Evolutionary conservation across 2,329 filamentous ascomycete genomes (phyloP), one percentile per base, ranked within the genome.

Genomic region (Xylariales sp.): DNA sequence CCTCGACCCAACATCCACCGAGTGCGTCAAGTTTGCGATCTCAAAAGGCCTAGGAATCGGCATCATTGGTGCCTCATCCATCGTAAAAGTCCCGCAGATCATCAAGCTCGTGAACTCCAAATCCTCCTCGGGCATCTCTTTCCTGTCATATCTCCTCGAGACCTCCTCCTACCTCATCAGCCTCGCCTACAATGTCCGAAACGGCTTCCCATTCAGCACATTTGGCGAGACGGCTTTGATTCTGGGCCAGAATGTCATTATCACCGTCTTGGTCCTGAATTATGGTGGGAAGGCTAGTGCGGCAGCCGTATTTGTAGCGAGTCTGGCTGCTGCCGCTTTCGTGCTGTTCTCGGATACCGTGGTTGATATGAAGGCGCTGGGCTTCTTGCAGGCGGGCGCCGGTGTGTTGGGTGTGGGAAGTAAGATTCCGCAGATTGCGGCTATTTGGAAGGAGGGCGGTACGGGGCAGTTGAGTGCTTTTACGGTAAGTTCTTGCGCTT

Each of bases 31-130:
- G 61, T 81, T 96, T 38, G 90, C 82, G 53, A 78, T 97, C 59
- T 94, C 87, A 58, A 98, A 98, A 70, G 88, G 77, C 3, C 82
- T 98, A 12, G 91, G 93, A 43, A 84, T 97, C 53, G 93, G 83
- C 62, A 98, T 98, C 67, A 89, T 98, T 59, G 84, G 78, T 52
- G 88, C 89, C 40, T 90, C 86, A 20, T 83, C 87, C 41, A 81
- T 97, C 55, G 90, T 98, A 71, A 98, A 98, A 71, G 82, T 98
- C 19, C 93, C 93, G 0, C 93, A 98, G 72, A 91, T 98, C 60
- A 65, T 96, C 63, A 98, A 98, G 73, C 82, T 98, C 38, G 67
- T 93, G 57, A 74, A 75, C 58, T 89, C 88, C 35, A 78, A 82
- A 56, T 95, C 88, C 37, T 82, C 89, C 20, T 78, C 80, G 32